phyloP scores from a whole-genome alignment of 768 basidiomycete genomes.

The Lanmaoa rubissima region DNA sequence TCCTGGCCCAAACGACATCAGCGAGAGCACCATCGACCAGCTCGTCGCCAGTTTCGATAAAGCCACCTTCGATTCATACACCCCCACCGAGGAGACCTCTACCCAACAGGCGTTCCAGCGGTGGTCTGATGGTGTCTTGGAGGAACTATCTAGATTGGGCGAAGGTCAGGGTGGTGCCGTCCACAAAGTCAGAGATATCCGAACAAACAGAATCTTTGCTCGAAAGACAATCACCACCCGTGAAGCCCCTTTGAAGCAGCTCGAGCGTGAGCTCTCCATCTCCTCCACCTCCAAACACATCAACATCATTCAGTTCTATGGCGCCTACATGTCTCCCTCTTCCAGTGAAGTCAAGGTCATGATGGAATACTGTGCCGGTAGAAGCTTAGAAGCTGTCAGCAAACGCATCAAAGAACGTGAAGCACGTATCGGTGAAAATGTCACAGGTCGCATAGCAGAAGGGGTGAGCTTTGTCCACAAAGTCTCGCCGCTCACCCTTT shows the following conservation, averaged over 20 bases:
- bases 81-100: constrained; percentile 36
- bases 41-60: constrained; percentile 32
- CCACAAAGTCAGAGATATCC: constrained; percentile 85
- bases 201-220: constrained; percentile 80
- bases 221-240: constrained; percentile 92
- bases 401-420: constrained; percentile 78
- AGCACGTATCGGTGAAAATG: constrained; percentile 79
- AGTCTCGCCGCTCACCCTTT: neutral
- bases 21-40: constrained; percentile 38
- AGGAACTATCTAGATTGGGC: constrained; percentile 76
- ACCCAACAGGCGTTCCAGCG: constrained; percentile 30
- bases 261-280: constrained; percentile 89
- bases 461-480: constrained; percentile 55
- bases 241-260: constrained; percentile 88
- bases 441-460: constrained; percentile 90
- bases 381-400: constrained; percentile 86
- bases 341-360: constrained; percentile 92
- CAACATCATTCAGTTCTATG: constrained; percentile 91
- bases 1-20: constrained; percentile 23
- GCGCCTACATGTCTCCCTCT: constrained; percentile 85
- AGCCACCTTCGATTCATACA: constrained; percentile 32
- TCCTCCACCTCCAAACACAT: constrained; percentile 79
- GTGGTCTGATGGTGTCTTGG: constrained; percentile 71
- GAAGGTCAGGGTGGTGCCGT: constrained; percentile 98
- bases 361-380: constrained; percentile 89